Evolutionary conservation across 78 protist species (phyloP), one percentile per base, ranked within the genome.

Genomic region (Dictyostelium capitatum): DNA sequence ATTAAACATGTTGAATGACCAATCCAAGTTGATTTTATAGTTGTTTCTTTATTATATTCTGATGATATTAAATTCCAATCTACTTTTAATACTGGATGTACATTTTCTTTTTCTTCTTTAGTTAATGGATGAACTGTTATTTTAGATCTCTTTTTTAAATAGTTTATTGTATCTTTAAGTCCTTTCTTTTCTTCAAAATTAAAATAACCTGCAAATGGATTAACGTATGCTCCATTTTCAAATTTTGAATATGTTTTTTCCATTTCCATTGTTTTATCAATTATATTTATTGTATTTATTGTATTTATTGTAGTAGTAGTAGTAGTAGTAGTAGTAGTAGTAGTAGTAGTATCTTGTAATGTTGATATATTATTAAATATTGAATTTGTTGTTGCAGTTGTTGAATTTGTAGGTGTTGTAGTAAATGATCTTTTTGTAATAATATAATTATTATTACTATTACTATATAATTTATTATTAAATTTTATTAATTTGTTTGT

Each of bases 1-100:
- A 91, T 89, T 10, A 83, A 48, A 17, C 83, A 46, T 9, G 95
- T 80, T 15, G 91, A 51, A 54, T 91, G 95, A 9, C 95, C 95
- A 10, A 91, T 75, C 95, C 95, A 91, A 12, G 95, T 91, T 7
- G 64, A 32, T 62, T 74, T 54, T 14, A 75, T 50, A 1, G 78
- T 62, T 11, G 46, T 47, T 30, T 48, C 47, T 0, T 20, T 15
- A 19, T 85, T 57, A 3, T 73, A 70, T 12, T 53, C 83, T 15
- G 92, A 79, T 12, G n/a, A 3, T 2, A 85, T 17, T 8, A 50
- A 20, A 28, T 77, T 75, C 3, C 23, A 62, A 62, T 85, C 83
- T 17, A 50, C 20, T 10, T 0, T 5, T 62, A 85, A 75, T 6
- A 85, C 92, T 17, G 83, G 83, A 62, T 85, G 92, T 28, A 77